A percentile compares a stretch with the other conserved stretches of the same genome.
Evolutionary conservation across 139 green algal species (phyloP).

Genomic region (Cymbomonas tetramitiformis): DNA sequence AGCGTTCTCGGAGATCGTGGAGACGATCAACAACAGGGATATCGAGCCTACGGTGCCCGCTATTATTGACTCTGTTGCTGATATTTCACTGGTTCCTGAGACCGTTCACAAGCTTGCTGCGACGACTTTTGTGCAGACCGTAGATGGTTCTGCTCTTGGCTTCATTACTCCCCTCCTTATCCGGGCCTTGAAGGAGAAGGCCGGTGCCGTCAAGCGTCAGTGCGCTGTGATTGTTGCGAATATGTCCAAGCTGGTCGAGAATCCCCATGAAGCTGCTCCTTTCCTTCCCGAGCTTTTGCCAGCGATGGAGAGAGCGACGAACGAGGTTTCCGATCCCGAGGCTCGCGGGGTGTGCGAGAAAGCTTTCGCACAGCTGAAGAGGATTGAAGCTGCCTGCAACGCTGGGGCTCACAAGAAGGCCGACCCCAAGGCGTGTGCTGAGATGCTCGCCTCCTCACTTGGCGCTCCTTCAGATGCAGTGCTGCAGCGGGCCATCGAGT

Average conservation of each 20-base stretch:
- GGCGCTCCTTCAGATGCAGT: not conserved
- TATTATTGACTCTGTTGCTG: constrained; percentile 19
- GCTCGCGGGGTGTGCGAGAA: constrained; percentile 25
- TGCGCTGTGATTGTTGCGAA: constrained; percentile 36
- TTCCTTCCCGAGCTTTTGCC: constrained; percentile 29
- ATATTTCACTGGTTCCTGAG: constrained; percentile 21
- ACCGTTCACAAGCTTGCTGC: constrained; percentile 30
- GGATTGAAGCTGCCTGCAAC: constrained; percentile 16
- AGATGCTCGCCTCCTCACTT: not conserved
- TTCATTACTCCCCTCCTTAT: constrained; percentile 32
- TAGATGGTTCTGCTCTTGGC: constrained; percentile 22
- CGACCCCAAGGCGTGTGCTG: constrained; percentile 4
- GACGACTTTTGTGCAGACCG: constrained; percentile 32
- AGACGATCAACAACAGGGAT: constrained; percentile 28
- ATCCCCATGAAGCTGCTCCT: constrained; percentile 23
- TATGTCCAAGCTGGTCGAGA: constrained; percentile 32
- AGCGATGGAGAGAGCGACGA: constrained; percentile 20
- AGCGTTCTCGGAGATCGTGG: not conserved
- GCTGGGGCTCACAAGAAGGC: not conserved
- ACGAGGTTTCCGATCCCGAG: constrained; percentile 31
- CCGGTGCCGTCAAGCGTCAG: constrained; percentile 24
- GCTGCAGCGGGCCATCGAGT: constrained; percentile 10
- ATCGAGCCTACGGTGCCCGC: constrained; percentile 24
- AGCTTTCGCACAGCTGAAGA: constrained; percentile 16
- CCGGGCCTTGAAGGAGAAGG: constrained; percentile 22